These are phyloP conservation scores for Rhizopogon vinicolor DNA, from an alignment of 768 basidiomycete species.

Conservation along the genomic window DNA sequence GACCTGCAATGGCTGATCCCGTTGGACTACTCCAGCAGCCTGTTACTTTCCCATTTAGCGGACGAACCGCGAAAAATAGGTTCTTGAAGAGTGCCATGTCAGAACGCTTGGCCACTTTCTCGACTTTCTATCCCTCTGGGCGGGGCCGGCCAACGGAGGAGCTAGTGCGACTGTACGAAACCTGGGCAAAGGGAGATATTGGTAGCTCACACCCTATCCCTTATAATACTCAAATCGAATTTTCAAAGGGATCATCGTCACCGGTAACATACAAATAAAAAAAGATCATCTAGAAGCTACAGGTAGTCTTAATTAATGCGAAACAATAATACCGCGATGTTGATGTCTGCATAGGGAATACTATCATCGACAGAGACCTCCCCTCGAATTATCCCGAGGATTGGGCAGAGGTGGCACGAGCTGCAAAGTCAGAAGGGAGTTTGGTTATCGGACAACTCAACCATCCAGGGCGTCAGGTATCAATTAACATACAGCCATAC, in stretches of 20 bases:
- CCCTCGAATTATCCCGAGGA: slow-evolving; percentile 17
- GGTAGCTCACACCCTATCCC: slow-evolving; percentile 10
- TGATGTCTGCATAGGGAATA: slow-evolving; percentile 18
- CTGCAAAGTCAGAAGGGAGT: slow-evolving; percentile 25
- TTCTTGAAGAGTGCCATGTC: slow-evolving; percentile 32
- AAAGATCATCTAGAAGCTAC: slow-evolving; percentile 29
- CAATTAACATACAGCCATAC: slow-evolving; percentile 30
- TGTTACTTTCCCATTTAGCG: slow-evolving; percentile 25
- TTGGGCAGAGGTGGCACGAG: slow-evolving; percentile 20
- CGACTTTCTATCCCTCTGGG: slow-evolving; percentile 20
- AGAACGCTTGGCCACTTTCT: slow-evolving; percentile 30
- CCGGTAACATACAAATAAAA: slow-evolving; percentile 31
- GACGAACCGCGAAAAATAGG: slow-evolving; percentile 24
- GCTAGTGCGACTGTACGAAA: slow-evolving; percentile 29
- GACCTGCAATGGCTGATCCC: slow-evolving; percentile 13
- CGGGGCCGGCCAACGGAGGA: slow-evolving; percentile 30
- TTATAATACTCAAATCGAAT: slow-evolving; percentile 1
- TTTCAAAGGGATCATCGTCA: slow-evolving; percentile 25
- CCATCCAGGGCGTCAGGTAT: slow-evolving; percentile 30
- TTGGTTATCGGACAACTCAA: slow-evolving; percentile 28
- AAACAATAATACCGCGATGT: background rate
- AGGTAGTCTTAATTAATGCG: slow-evolving; percentile 11
- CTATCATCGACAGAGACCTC: slow-evolving; percentile 26
- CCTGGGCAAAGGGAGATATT: slow-evolving; percentile 27
- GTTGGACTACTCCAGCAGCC: slow-evolving; percentile 17